phyloP scores from a whole-genome alignment of 1,284 basidiomycete species.

The Trichosporon inkin region DNA sequence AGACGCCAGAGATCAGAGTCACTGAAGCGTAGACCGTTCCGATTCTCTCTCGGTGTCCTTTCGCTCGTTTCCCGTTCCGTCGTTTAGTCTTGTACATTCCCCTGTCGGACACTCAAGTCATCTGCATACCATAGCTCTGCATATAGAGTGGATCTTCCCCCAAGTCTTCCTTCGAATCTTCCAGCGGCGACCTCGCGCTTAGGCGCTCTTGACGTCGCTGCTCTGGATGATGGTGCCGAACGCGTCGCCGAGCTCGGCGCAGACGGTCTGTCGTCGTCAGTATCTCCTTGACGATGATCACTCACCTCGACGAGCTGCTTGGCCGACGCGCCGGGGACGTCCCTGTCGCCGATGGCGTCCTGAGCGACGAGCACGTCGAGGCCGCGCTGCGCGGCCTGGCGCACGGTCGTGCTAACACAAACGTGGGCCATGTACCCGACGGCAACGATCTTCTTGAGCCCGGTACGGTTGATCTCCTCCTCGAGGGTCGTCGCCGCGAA shows the following conservation, averaged over 20 bases:
- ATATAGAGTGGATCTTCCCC: neutral
- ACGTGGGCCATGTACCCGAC: constrained; percentile 35
- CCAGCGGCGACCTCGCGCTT: neutral
- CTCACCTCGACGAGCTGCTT: constrained; percentile 18
- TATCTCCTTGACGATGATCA: neutral
- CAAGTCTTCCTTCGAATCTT: neutral
- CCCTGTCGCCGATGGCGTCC: constrained; percentile 32
- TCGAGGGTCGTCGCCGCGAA: constrained; percentile 31
- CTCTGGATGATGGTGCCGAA: constrained; percentile 22
- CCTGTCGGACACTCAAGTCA: neutral
- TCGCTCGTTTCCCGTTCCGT: neutral
- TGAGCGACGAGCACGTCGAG: constrained; percentile 26
- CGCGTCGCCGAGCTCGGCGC: constrained; percentile 20
- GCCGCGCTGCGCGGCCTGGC: constrained; percentile 29
- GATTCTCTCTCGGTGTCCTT: neutral
- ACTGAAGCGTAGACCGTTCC: neutral
- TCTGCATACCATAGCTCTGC: neutral
- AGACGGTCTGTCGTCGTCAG: constrained; percentile 12
- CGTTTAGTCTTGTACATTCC: neutral
- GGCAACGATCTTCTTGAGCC: constrained; percentile 25
- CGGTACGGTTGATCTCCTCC: constrained; percentile 21
- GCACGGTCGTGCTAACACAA: constrained; percentile 30
- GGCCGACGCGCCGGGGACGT: constrained; percentile 29
- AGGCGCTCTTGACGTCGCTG: constrained; percentile 15
- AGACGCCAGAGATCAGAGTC: neutral